Evolutionary conservation across 305 asterid species (phyloP).

Genomic region (Solanum hybrid): DNA sequence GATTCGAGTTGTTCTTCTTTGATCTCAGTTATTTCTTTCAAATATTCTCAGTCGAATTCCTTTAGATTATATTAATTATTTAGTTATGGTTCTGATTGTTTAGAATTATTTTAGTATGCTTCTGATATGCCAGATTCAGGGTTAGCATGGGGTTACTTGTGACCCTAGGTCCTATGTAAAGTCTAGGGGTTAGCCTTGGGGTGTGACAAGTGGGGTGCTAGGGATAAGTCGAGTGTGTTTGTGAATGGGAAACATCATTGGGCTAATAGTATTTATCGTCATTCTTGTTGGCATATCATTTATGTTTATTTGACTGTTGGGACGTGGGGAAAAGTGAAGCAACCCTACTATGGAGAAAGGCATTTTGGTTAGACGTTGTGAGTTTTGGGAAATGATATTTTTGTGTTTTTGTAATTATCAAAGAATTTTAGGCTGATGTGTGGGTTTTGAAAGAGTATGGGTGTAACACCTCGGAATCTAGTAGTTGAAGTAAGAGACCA

Average conservation of each 20-base stretch:
- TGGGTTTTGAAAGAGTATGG: background rate
- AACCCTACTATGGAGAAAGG: constrained; percentile 27
- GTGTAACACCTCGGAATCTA: too few relatives aligned
- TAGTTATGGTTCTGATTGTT: too few relatives aligned
- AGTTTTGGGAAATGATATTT: background rate
- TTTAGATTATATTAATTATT: too few relatives aligned
- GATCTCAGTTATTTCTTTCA: too few relatives aligned
- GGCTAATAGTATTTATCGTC: background rate
- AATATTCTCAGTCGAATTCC: too few relatives aligned
- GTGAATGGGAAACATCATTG: background rate
- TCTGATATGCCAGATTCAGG: too few relatives aligned
- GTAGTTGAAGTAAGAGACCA: too few relatives aligned
- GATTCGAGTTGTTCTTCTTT: too few relatives aligned
- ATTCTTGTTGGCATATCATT: constrained; percentile 20
- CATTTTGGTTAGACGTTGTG: background rate
- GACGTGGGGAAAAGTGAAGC: constrained; percentile 11
- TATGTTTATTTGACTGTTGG: background rate
- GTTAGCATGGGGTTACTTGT: too few relatives aligned
- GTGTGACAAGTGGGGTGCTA: background rate
- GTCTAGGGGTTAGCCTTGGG: too few relatives aligned
- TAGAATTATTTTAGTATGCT: too few relatives aligned
- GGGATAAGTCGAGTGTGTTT: background rate
- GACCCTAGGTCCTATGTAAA: too few relatives aligned
- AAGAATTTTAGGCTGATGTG: background rate
- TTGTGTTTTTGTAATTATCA: background rate